phyloP scores from a whole-genome alignment of 2,329 filamentous ascomycete genomes.

The Fusarium metavorans region DNA sequence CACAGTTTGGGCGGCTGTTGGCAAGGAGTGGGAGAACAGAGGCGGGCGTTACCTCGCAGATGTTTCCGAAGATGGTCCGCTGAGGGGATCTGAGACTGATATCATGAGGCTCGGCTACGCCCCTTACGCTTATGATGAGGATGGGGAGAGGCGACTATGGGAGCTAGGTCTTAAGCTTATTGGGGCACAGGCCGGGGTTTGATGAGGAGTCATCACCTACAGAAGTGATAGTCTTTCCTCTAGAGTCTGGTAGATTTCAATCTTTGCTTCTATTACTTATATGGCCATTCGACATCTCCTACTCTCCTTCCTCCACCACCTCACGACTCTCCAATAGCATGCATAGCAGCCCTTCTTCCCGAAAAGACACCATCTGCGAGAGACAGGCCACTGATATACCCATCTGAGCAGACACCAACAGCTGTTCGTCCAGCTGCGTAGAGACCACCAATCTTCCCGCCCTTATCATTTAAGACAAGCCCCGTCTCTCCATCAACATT shows the following conservation, averaged over 20 bases:
- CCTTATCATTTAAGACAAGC: neutral
- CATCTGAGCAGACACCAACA: neutral
- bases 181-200: neutral
- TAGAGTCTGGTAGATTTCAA: neutral
- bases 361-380: neutral
- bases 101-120: neutral
- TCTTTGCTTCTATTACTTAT: neutral
- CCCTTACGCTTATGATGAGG: neutral
- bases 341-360: neutral
- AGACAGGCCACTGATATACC: neutral
- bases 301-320: neutral
- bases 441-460: neutral
- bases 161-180: neutral
- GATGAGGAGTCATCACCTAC: neutral
- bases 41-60: neutral
- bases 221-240: neutral
- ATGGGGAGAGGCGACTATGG: neutral
- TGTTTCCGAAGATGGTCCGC: neutral
- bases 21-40: neutral
- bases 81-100: neutral
- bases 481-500: neutral
- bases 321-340: neutral
- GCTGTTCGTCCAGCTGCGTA: neutral
- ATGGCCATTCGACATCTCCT: accelerated
- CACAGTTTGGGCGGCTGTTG: neutral